Conservation (phyloP, 176 grass and related monocot genomes). For the Tillandsia leiboldiana region DNA sequence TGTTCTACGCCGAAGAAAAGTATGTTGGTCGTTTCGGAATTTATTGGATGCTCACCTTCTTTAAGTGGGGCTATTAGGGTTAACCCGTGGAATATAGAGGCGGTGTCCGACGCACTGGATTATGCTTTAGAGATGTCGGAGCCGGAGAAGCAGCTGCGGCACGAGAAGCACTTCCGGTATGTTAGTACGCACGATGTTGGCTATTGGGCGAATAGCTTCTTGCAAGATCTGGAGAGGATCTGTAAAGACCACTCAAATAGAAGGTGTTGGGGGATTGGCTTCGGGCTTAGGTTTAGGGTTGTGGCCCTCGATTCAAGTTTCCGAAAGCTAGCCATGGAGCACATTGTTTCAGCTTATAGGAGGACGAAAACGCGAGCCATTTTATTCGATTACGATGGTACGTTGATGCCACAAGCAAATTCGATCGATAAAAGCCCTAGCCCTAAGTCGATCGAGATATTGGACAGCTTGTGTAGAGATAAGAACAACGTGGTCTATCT, state of each 20-base stretch:
- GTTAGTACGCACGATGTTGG: slow-evolving; percentile 67
- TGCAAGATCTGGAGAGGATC: slow-evolving; percentile 61
- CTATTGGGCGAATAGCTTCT: slow-evolving; percentile 78
- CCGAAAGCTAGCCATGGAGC: slow-evolving; percentile 80
- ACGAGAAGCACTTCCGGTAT: slow-evolving; percentile 80
- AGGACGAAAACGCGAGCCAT: slow-evolving; percentile 51
- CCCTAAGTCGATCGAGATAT: slow-evolving; percentile 41
- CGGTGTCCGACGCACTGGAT: slow-evolving; percentile 75
- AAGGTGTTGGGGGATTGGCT: slow-evolving; percentile 84
- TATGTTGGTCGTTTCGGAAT: slow-evolving; percentile 86
- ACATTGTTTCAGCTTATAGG: slow-evolving; percentile 63
- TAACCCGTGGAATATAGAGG: slow-evolving; percentile 95
- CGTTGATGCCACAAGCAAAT: slow-evolving; percentile 67
- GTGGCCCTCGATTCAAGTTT: slow-evolving; percentile 72
- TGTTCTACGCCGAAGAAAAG: slow-evolving; percentile 55
- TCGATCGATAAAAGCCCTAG: slow-evolving; percentile 61
- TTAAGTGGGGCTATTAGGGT: slow-evolving; percentile 74
- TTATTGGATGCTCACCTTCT: slow-evolving; percentile 84
- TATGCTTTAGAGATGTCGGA: slow-evolving; percentile 52
- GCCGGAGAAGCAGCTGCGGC: slow-evolving; percentile 68
- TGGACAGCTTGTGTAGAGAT: slow-evolving; percentile 61
- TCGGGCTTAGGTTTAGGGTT: slow-evolving; percentile 68
- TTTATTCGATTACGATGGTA: slow-evolving; percentile 84
- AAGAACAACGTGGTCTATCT: slow-evolving; percentile 58
- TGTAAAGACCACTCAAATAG: slow-evolving; percentile 43